Evolutionary conservation across 495 filamentous ascomycete genomes (phyloP), one percentile per base, ranked within the genome.

Genomic region (Geoglossum glabrum): DNA sequence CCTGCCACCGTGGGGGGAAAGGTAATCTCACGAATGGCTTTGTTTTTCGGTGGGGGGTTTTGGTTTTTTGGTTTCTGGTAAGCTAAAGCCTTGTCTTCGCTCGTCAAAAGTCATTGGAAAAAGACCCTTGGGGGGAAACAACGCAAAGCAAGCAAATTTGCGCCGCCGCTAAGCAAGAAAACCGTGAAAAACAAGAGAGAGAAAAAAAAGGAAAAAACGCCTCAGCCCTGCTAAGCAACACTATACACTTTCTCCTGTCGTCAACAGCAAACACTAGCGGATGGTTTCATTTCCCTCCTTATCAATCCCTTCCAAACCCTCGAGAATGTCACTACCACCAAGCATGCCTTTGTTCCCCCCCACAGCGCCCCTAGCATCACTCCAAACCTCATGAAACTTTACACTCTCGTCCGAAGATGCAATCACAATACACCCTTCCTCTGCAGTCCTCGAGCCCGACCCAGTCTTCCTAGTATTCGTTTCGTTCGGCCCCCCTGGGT

Each of bases 361-460:
- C 2, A 74, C 75, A 4, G 71, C 71, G 67, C 78, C 83, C 61
- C 72, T 76, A 11, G 76, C 72, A 15, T 82, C 79, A 15, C 74
- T 74, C 93, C 89, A 97, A 11, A 98, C 80, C 69, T 97, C 90
- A 67, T 98, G 90, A 62, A 97, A 98, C 68, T 92, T 90, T 66
- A 98, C 86, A 63, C 82, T 93, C 66, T 86, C 83, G 69, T 96
- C 92, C 63, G 89, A 95, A 27, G 87, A 86, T 30, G 90, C 93
- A 55, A 98, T 84, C 36, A 95, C 85, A 60, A 98, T 86, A 66
- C 90, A 96, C 9, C 90, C 90, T 65, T 95, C 90, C 61, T 84
- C 76, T n/a, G 73, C 71, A 0, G 80, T 84, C 17, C 27, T 34
- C 17, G 45, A 47, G 33, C 59, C 4, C 26, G 49, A 34, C 34